These are phyloP conservation scores for Euphorbia pulcherrima DNA, from an alignment of 345 rosid species.

Conservation along the genomic window DNA sequence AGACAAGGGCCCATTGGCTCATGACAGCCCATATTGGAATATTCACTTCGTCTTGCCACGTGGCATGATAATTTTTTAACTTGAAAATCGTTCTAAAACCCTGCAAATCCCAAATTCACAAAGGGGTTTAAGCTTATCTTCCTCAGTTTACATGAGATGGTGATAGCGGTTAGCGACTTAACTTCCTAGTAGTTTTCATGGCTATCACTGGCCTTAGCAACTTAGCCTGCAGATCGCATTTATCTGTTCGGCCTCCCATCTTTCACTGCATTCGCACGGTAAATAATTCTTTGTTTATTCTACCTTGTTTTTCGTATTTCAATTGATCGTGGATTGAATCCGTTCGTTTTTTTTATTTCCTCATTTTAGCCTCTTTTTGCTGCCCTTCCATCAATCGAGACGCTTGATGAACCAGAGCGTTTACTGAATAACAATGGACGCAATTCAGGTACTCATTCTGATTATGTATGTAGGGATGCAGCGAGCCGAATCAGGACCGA, in stretches of 20 bases:
- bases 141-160: slow-evolving; percentile 34
- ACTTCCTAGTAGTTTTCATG: slow-evolving; percentile 29
- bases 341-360: background rate
- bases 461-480: slow-evolving; percentile 24
- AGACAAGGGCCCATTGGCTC: background rate
- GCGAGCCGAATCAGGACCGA: no score
- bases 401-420: slow-evolving; percentile 43
- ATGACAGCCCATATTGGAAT: no score
- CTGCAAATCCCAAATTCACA: slow-evolving; percentile 9
- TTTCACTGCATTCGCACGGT: slow-evolving; percentile 47
- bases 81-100: slow-evolving; percentile 29
- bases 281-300: background rate
- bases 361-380: slow-evolving; percentile 37
- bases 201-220: slow-evolving; percentile 45
- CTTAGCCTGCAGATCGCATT: slow-evolving; percentile 41
- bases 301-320: background rate
- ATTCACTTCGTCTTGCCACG: background rate
- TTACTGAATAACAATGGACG: slow-evolving; percentile 21
- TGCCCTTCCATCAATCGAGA: slow-evolving; percentile 40
- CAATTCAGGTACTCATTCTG: slow-evolving; percentile 18
- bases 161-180: slow-evolving; percentile 8
- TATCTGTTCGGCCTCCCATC: slow-evolving; percentile 39
- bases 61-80: background rate
- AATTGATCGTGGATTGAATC: background rate
- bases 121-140: slow-evolving; percentile 26